phyloP scores from a whole-genome alignment of 1,139 yeast species.

The Debaryomycetaceae sp. region DNA sequence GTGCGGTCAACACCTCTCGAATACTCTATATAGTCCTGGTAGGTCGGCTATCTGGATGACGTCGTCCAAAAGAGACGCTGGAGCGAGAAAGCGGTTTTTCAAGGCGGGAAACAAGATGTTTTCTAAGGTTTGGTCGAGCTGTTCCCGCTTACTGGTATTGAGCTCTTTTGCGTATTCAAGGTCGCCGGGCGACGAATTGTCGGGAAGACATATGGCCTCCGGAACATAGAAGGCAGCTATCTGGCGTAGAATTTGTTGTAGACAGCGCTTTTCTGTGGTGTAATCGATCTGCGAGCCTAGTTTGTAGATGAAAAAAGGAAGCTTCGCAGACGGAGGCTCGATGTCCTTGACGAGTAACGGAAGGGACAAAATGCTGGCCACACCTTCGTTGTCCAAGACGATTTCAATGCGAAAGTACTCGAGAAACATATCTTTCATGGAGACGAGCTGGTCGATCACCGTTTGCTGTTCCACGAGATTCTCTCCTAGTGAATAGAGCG shows the following conservation, averaged over 20 bases:
- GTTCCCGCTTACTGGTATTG: conserved; percentile 11
- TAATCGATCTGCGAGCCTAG: conserved; percentile 60
- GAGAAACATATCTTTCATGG: conserved; percentile 69
- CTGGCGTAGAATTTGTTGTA: conserved; percentile 61
- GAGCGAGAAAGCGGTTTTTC: conserved; percentile 63
- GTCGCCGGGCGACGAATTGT: conserved; percentile 10
- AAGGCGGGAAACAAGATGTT: conserved; percentile 63
- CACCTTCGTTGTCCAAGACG: conserved; percentile 19
- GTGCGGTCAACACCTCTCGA: conserved; percentile 70
- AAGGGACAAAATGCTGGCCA: conserved; percentile 41
- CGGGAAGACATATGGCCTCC: conserved; percentile 36
- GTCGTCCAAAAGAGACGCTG: conserved; percentile 47
- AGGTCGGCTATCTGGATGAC: conserved; percentile 85
- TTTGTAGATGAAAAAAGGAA: conserved; percentile 65
- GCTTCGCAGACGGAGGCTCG: conserved; percentile 57
- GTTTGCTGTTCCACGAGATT: conserved; percentile 14
- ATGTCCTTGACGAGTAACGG: conserved; percentile 70
- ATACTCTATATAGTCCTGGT: conserved; percentile 87
- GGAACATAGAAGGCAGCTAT: conserved; percentile 77
- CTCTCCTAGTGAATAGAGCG: conserved; percentile 16
- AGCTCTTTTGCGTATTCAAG: conserved; percentile 11
- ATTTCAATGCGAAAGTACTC: conserved; percentile 71
- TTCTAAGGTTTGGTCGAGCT: conserved; percentile 43
- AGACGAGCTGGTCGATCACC: conserved; percentile 26
- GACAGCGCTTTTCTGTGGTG: conserved; percentile 63